A percentile compares a stretch with the other conserved stretches of the same genome.
Evolutionary conservation across 1,284 basidiomycete species (phyloP).

Genomic region (Pholiota adiposa): DNA sequence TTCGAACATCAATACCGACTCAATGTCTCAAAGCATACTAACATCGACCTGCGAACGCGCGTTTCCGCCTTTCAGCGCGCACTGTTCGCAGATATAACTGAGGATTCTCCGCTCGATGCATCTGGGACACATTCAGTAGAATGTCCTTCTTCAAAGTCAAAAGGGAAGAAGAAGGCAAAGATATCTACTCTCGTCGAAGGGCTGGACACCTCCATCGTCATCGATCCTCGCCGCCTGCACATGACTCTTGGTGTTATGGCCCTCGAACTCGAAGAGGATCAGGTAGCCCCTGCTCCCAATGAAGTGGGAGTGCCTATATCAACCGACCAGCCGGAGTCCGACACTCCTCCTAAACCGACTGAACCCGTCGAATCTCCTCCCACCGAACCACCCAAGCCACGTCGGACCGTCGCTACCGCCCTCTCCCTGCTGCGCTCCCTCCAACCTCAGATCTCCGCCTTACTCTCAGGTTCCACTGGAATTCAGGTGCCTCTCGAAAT

Average conservation of each 20-base stretch:
- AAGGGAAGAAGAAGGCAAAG: constrained; percentile 14
- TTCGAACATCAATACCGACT: not conserved
- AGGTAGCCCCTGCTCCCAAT: not conserved
- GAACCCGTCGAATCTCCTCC: not conserved
- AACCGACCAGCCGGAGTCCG: too few relatives aligned
- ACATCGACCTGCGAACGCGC: constrained; percentile 43
- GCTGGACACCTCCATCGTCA: constrained; percentile 59
- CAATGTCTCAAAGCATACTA: constrained; percentile 48
- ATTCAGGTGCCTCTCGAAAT: constrained; percentile 48
- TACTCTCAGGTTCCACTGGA: constrained; percentile 30
- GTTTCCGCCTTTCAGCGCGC: constrained; percentile 50
- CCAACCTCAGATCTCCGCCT: constrained; percentile 43
- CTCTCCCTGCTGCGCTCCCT: constrained; percentile 52
- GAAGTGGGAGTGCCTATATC: not conserved
- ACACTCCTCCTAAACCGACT: too few relatives aligned
- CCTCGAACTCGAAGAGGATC: constrained; percentile 35
- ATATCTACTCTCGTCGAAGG: constrained; percentile 48
- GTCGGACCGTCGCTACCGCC: constrained; percentile 34
- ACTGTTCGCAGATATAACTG: constrained; percentile 31
- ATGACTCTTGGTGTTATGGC: constrained; percentile 75
- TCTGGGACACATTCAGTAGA: too few relatives aligned
- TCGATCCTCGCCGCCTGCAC: constrained; percentile 66
- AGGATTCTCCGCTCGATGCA: not conserved
- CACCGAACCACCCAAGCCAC: not conserved
- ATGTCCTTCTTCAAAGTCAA: not conserved